A percentile compares a stretch with the other conserved stretches of the same genome.
phyloP scores from a whole-genome alignment of 305 asterid genomes.

The Fraxinus baroniana region DNA sequence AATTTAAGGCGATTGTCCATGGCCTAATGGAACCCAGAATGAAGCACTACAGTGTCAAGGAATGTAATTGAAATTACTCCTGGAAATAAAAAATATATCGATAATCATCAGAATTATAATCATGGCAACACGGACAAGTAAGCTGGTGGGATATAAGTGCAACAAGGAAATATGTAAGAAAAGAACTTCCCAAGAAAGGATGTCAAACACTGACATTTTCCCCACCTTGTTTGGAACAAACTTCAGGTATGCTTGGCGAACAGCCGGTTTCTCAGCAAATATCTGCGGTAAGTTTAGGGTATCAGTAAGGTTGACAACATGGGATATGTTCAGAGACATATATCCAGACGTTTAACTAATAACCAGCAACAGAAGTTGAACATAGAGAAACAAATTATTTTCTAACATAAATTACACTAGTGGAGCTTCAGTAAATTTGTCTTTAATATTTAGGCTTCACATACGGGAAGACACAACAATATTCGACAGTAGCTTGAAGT shows the following conservation, averaged over 20 bases:
- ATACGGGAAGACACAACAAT: conserved; percentile 4
- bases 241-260: conserved; percentile 86
- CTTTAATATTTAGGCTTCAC: conserved; percentile 20
- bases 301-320: conserved; percentile 12
- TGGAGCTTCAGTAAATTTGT: conserved; percentile 11
- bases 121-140: not conserved
- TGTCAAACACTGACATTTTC: not conserved
- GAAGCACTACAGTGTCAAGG: conserved; percentile 13
- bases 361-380: conserved; percentile 7
- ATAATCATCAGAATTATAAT: conserved; percentile 10
- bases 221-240: conserved; percentile 76
- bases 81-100: conserved; percentile 2
- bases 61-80: conserved; percentile 14
- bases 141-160: conserved; percentile 1
- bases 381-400: conserved; percentile 9
- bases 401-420: not conserved
- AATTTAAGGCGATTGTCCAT: conserved; percentile 8
- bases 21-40: conserved; percentile 19
- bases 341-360: not conserved
- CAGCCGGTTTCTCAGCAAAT: conserved; percentile 98
- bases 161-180: conserved; percentile 16
- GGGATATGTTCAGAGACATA: conserved; percentile 9
- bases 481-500: conserved; percentile 7
- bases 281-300: conserved; percentile 46
- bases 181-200: conserved; percentile 14